Base-by-base conservation (phyloP, 2,329 filamentous ascomycete genomes). In the Rutstroemia sp. region DNA sequence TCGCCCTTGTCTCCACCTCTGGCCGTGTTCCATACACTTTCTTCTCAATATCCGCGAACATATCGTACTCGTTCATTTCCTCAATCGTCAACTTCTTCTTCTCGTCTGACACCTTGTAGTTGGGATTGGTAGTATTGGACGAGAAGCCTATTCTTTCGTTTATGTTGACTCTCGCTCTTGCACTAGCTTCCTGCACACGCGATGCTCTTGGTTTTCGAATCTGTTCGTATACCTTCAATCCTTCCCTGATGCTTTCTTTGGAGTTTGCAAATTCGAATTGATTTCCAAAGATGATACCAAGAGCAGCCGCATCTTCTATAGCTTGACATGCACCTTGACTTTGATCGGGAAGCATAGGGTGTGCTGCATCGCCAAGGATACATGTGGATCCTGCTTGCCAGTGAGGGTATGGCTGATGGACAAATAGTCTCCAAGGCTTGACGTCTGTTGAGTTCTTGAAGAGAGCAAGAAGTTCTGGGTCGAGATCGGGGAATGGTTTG, bases 341-440 rank as follows among this genome's bases (percentile, higher is more conserved):
- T 66, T 87, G 84, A 62, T 87, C 77, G 1, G 83, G 83, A 78
- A 86, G 80, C 80, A 84, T 84, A 1, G 83, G 83, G 63, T 87
- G 84, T 1, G 76, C 83, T 9, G 84, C 84, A 64, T 88, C 84
- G 4, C 85, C 85, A 10, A 88, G 67, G 0, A 87, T 70, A 50
- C 79, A 82, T 1, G 78, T 76, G 21, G 68, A 73, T 14, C 68
- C 71, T 61, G 78, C 78, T 49, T 75, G 70, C 57, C 81, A 73
- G 61, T 82, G 80, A 0, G 78, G 76, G 58, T 86, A 87, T 1
- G 81, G 81, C 23, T 78, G 69, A 67, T 87, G 83, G 17, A 82
- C 54, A 23, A 45, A 59, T 8, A 60, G 51, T 21, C 65, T 49
- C 67, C 66, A 68, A 36, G 64, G 65, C 44, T 69, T 66, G 52